Evolutionary conservation across 805 yeast genomes (phyloP), one percentile per base, ranked within the genome.

Genomic region (Maudiozyma saulgeensis): DNA sequence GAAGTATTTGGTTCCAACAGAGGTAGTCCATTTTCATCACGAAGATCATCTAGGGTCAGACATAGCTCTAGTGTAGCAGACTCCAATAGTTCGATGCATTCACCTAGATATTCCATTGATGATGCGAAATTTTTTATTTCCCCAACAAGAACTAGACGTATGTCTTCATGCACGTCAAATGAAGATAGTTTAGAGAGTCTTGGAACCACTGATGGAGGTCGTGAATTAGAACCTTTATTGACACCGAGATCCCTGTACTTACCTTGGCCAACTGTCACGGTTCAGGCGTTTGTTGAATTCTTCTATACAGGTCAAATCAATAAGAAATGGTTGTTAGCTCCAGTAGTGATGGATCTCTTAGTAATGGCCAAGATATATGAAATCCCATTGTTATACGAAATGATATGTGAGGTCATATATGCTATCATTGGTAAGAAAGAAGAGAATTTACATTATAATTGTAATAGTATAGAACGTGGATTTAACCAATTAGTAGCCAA

Each of bases 251-350:
- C 80, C 16, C 61, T 86, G 26, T 84, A 81, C 55, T 62, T 86
- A 53, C 93, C 95, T 3, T 83, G 81, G 66, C 63, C 80, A 2
- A 79, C 82, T 1, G 61, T 68, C 0, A 77, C 87, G 0, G 78
- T 84, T 15, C 73, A 73, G 49, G 88, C 88, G 2, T 76, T 84
- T 54, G 70, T 82, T 26, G 93, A 85, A 59, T 86, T 80, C 61
- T 70, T 86, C 49, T 84, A 82, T 58, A 85, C 90, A 5, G 95
- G 93, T 1, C 89, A 84, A 63, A 78, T 86, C 21, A 87, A 87
- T 25, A 79, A 82, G 47, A 81, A 77, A 56, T 84, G 91, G 91
- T 66, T 74, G n/a, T 65, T 85, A 39, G 70, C 77, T 1, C 91
- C 93, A 0, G 80, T 85, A 0, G 77, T 84, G 0, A 70, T 84